Conservation (phyloP, 2,329 filamentous ascomycete genomes). For the Hypocrella siamensis region DNA sequence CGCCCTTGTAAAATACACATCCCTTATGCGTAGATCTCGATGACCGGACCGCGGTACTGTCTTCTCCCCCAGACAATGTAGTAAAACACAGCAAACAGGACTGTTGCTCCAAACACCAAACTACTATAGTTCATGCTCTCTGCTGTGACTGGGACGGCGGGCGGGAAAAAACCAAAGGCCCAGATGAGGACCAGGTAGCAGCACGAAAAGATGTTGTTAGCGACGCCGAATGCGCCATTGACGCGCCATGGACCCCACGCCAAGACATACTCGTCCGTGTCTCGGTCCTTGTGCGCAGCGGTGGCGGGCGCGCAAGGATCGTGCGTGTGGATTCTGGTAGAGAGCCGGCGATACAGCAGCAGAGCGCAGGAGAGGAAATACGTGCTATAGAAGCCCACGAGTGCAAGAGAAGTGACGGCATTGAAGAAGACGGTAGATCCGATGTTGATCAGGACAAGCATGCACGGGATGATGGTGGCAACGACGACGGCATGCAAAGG, state of each 20-base stretch:
- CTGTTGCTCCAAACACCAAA: conserved; percentile 23
- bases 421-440: conserved; percentile 15
- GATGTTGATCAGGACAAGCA: conserved; percentile 18
- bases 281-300: conserved; percentile 5
- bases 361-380: conserved; percentile 14
- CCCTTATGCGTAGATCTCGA: no score
- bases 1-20: no score
- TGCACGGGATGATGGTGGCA: conserved; percentile 12
- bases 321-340: conserved; percentile 11
- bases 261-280: conserved; percentile 13
- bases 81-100: conserved; percentile 29
- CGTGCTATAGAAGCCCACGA: conserved; percentile 14
- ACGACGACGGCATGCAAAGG: conserved; percentile 12
- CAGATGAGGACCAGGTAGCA: conserved; percentile 36
- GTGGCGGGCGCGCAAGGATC: conserved; percentile 10
- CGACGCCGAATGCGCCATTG: conserved; percentile 30
- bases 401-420: conserved; percentile 13
- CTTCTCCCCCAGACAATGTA: conserved; percentile 25
- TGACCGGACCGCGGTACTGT: conserved; percentile 29
- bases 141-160: conserved; percentile 9
- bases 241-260: conserved; percentile 41
- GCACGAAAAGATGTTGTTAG: conserved; percentile 39
- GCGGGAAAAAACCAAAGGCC: conserved; percentile 40
- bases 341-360: conserved; percentile 14
- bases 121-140: conserved; percentile 31